Conservation (phyloP, 306 rosid genomes). For the Trifolium dubium region DNA sequence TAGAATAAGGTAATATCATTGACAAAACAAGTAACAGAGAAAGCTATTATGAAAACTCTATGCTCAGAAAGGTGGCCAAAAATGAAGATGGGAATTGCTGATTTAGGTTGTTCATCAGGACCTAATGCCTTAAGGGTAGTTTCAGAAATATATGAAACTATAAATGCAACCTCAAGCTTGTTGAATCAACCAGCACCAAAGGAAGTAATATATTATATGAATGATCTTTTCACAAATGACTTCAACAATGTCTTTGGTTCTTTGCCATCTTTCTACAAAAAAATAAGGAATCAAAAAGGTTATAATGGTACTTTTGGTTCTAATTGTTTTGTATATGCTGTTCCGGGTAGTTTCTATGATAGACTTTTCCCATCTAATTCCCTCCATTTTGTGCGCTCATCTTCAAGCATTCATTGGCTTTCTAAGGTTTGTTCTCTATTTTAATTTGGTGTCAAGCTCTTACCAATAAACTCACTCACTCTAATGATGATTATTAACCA, state of each 20-base stretch:
- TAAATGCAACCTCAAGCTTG: constrained; percentile 38
- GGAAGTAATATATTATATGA: constrained; percentile 60
- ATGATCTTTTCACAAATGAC: constrained; percentile 75
- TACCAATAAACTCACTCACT: too few species aligned
- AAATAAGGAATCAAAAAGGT: constrained; percentile 37
- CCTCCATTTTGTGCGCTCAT: constrained; percentile 70
- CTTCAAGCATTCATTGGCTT: constrained; percentile 85
- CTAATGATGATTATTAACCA: too few species aligned
- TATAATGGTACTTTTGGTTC: constrained; percentile 13
- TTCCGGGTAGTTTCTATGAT: constrained; percentile 68
- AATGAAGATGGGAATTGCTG: constrained; percentile 67
- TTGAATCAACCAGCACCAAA: constrained; percentile 30
- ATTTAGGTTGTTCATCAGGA: constrained; percentile 89
- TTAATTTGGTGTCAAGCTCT: too few species aligned
- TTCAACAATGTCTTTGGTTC: constrained; percentile 70
- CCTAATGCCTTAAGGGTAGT: constrained; percentile 65
- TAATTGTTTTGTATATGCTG: constrained; percentile 50
- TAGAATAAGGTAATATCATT: constrained; percentile 55
- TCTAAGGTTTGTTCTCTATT: constrained; percentile 32
- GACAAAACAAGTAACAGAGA: constrained; percentile 41
- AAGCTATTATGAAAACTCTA: constrained; percentile 50
- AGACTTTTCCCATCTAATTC: constrained; percentile 54
- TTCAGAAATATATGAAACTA: constrained; percentile 48
- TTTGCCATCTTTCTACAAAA: constrained; percentile 64
- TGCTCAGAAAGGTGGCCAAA: constrained; percentile 26